A percentile compares a stretch with the other conserved stretches of the same genome.
These are phyloP conservation scores for Oryza nivara DNA, from an alignment of 176 grass and related monocot genomes.

Conservation along the genomic window DNA sequence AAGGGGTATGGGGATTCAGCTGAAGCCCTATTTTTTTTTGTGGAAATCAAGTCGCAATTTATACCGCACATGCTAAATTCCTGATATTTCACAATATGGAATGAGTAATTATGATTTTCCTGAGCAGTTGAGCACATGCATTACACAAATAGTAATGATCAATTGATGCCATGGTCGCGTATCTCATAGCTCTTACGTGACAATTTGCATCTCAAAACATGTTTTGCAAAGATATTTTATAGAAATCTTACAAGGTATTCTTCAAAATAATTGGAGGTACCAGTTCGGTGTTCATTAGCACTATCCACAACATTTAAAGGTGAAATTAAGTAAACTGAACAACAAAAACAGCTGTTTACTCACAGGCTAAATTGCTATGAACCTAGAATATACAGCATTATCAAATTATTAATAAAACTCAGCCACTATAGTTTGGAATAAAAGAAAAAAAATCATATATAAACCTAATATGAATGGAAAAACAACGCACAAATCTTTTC, in stretches of 20 bases:
- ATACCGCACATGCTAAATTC: too few relatives aligned
- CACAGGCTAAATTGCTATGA: not conserved
- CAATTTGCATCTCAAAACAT: not conserved
- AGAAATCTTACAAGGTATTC: not conserved
- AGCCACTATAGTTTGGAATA: constrained; percentile 16
- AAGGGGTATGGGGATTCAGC: too few relatives aligned
- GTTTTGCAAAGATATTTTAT: not conserved
- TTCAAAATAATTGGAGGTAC: not conserved
- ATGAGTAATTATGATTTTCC: not conserved
- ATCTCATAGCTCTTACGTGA: not conserved
- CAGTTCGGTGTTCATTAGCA: not conserved
- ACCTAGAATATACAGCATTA: constrained; percentile 18
- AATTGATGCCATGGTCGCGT: not conserved
- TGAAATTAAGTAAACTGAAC: too few relatives aligned
- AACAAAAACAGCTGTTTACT: not conserved
- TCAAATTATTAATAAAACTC: not conserved
- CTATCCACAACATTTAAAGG: not conserved
- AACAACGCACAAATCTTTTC: constrained; percentile 11
- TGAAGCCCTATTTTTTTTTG: too few relatives aligned
- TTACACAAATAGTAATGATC: not conserved
- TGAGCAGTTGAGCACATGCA: not conserved
- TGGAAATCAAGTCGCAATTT: too few relatives aligned
- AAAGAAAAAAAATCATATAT: not conserved
- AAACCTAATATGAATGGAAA: constrained; percentile 23
- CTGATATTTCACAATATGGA: not conserved